These are phyloP conservation scores for Corylus americana DNA, from an alignment of 306 rosid genomes.

Conservation along the genomic window DNA sequence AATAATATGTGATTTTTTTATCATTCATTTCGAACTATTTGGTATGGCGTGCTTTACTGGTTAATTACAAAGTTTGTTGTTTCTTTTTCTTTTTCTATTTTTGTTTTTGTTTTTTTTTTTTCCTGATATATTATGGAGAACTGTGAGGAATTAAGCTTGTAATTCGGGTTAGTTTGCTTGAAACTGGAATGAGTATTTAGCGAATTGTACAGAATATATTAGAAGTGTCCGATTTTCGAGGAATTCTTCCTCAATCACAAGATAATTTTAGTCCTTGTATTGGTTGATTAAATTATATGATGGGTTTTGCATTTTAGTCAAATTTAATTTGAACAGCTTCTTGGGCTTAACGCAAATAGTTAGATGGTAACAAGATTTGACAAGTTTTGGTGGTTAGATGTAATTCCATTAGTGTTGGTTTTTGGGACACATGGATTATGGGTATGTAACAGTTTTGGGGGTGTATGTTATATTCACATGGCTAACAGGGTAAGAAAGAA, in stretches of 20 bases:
- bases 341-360: not conserved
- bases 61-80: not conserved
- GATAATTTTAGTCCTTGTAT: not conserved
- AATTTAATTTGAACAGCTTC: not conserved
- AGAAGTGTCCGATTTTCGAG: not conserved
- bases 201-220: not conserved
- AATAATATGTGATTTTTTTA: not conserved
- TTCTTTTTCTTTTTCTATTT: not conserved
- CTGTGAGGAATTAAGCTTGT: not conserved
- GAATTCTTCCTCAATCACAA: not conserved
- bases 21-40: not conserved
- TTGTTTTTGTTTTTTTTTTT: not conserved
- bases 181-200: not conserved
- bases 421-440: not conserved
- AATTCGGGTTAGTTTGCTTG: conserved; percentile 1
- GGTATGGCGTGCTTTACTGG: not conserved
- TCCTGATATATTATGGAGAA: not conserved
- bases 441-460: not conserved
- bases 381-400: not conserved
- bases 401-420: not conserved
- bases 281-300: not conserved
- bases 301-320: not conserved
- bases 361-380: not conserved
- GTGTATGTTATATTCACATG: not conserved
- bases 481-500: not conserved